Evolutionary conservation across 106 monocot species (phyloP).

Genomic region (Hemerocallis citrina): DNA sequence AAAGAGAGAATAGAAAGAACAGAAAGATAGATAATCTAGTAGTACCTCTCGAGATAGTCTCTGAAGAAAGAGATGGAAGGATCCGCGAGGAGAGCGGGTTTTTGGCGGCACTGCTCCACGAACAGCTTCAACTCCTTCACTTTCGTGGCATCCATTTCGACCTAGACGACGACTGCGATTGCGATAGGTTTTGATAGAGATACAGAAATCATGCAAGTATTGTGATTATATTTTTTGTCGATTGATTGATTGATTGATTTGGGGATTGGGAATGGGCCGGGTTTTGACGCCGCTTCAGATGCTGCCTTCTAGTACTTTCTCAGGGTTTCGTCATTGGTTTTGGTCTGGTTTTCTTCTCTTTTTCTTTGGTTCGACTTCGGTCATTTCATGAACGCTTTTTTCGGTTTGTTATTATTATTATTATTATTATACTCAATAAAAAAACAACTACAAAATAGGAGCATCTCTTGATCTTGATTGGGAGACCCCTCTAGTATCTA

Average conservation of each 20-base stretch:
- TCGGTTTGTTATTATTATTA: no score
- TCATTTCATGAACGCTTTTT: no score
- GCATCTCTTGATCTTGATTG: no score
- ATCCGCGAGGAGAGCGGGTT: slow-evolving; percentile 62
- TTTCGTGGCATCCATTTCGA: slow-evolving; percentile 65
- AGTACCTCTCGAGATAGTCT: slow-evolving; percentile 78
- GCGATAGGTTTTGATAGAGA: neutral
- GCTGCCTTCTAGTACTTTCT: slow-evolving; percentile 4
- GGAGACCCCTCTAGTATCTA: no score
- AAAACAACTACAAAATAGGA: no score
- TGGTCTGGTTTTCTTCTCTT: no score
- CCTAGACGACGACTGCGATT: neutral
- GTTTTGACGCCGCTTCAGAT: neutral
- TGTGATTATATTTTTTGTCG: neutral
- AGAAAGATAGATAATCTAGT: no score
- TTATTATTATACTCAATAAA: no score
- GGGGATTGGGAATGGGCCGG: no score
- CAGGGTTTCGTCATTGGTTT: no score
- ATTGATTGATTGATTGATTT: no score
- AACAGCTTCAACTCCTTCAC: slow-evolving; percentile 59
- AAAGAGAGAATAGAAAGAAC: neutral
- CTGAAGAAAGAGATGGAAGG: slow-evolving; percentile 85
- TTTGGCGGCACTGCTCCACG: slow-evolving; percentile 69
- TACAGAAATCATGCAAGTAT: neutral
- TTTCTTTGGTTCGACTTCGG: no score